These are phyloP conservation scores for Stachybotrys elegans DNA, from an alignment of 2,329 filamentous ascomycete species.

Conservation along the genomic window DNA sequence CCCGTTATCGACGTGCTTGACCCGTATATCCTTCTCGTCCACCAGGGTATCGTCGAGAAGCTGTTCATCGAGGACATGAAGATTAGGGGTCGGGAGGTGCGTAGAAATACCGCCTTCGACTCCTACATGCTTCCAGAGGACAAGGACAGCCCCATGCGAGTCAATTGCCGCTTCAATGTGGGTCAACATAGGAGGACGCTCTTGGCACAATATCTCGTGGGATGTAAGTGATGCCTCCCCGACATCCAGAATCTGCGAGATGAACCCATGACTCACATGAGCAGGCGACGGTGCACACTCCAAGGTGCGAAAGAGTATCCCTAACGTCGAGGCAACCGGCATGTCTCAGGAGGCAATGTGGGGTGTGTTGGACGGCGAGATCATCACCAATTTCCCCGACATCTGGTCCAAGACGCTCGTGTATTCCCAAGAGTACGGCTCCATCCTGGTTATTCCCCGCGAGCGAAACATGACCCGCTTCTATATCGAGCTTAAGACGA, in stretches of 20 bases:
- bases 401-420: slow-evolving; percentile 70
- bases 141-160: slow-evolving; percentile 38
- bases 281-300: slow-evolving; percentile 66
- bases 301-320: slow-evolving; percentile 61
- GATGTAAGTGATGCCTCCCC: slow-evolving; percentile 43
- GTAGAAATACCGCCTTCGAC: slow-evolving; percentile 59
- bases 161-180: slow-evolving; percentile 47
- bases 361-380: slow-evolving; percentile 67
- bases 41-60: slow-evolving; percentile 73
- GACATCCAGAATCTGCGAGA: neutral
- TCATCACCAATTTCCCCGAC: slow-evolving; percentile 69
- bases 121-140: slow-evolving; percentile 44
- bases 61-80: slow-evolving; percentile 65
- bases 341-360: slow-evolving; percentile 53
- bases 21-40: slow-evolving; percentile 54
- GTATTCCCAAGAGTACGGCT: slow-evolving; percentile 61
- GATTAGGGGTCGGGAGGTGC: slow-evolving; percentile 58
- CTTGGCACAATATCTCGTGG: slow-evolving; percentile 59
- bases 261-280: slow-evolving; percentile 6
- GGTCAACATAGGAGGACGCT: slow-evolving; percentile 46
- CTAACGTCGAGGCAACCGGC: slow-evolving; percentile 48
- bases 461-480: slow-evolving; percentile 68
- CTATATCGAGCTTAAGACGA: slow-evolving; percentile 52
- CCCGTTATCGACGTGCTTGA: slow-evolving; percentile 52
- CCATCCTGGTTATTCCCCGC: slow-evolving; percentile 68